These are phyloP conservation scores for Trichoderma erinaceum DNA, from an alignment of 495 filamentous ascomycete genomes.

Conservation along the genomic window DNA sequence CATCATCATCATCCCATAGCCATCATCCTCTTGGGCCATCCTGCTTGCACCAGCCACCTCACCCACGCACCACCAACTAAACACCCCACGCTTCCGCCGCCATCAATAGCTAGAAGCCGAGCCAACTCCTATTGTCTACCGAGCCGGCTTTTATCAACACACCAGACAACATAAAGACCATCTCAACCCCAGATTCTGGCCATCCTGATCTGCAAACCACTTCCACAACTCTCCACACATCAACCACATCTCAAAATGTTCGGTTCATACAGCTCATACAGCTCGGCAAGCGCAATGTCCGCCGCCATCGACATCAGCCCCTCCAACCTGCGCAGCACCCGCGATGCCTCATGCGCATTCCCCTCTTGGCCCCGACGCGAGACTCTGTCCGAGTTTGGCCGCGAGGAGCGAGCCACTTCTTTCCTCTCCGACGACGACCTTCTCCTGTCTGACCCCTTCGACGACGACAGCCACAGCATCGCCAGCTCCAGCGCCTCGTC, in stretches of 20 bases:
- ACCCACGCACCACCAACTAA: background rate
- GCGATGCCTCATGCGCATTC: constrained; percentile 41
- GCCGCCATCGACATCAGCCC: constrained; percentile 49
- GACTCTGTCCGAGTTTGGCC: constrained; percentile 38
- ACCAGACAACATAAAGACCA: background rate
- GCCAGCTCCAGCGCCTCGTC: constrained; percentile 37
- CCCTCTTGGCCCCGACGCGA: constrained; percentile 46
- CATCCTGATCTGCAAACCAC: constrained; percentile 15
- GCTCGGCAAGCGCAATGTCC: constrained; percentile 32
- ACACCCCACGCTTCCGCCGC: background rate
- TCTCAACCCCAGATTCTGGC: background rate
- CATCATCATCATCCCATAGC: background rate
- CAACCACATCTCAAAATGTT: constrained; percentile 31
- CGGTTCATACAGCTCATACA: constrained; percentile 41
- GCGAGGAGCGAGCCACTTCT: constrained; percentile 38
- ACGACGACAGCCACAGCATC: constrained; percentile 38
- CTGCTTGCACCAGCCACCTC: background rate
- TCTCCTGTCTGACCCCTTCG: constrained; percentile 34
- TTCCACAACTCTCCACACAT: constrained; percentile 17
- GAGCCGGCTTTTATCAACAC: background rate
- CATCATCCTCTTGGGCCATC: background rate
- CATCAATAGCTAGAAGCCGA: constrained; percentile 5
- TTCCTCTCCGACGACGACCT: constrained; percentile 49
- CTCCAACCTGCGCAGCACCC: constrained; percentile 29
- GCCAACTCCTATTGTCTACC: constrained; percentile 1